phyloP scores from a whole-genome alignment of 352 stramenopile species.

The Phytophthora capsici region DNA sequence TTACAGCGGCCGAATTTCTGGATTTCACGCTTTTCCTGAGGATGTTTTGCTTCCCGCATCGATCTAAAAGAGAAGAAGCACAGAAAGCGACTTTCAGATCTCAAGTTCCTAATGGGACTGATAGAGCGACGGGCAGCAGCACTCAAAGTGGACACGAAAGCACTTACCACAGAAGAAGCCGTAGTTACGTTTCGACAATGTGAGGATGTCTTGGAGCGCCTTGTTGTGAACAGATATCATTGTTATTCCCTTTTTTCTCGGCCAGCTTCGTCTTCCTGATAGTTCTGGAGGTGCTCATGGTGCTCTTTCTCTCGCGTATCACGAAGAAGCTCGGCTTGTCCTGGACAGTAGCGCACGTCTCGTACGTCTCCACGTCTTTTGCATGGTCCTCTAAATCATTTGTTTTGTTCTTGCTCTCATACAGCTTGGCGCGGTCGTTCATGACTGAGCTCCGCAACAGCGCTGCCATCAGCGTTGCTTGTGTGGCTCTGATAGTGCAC shows the following conservation, averaged over 20 bases:
- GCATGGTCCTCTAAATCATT: not conserved
- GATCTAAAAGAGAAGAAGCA: no score
- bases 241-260: slow-evolving; percentile 89
- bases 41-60: no score
- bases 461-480: slow-evolving; percentile 81
- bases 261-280: slow-evolving; percentile 81
- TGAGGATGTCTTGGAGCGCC: no score
- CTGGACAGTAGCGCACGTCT: slow-evolving; percentile 74
- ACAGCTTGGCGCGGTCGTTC: slow-evolving; percentile 73
- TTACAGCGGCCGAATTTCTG: no score
- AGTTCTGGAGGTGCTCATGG: slow-evolving; percentile 73
- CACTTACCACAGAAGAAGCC: no score
- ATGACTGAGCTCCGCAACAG: slow-evolving; percentile 86
- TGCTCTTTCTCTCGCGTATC: slow-evolving; percentile 62
- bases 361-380: slow-evolving; percentile 40
- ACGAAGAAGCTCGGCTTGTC: slow-evolving; percentile 60
- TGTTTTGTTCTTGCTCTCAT: not conserved
- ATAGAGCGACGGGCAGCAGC: no score
- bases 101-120: no score
- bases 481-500: slow-evolving; percentile 83
- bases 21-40: no score
- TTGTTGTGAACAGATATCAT: slow-evolving; percentile 56
- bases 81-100: no score
- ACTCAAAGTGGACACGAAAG: no score
- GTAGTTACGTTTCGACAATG: no score